Conservation (phyloP, 495 filamentous ascomycete genomes). For the Penicillium cosmopolitanum region DNA sequence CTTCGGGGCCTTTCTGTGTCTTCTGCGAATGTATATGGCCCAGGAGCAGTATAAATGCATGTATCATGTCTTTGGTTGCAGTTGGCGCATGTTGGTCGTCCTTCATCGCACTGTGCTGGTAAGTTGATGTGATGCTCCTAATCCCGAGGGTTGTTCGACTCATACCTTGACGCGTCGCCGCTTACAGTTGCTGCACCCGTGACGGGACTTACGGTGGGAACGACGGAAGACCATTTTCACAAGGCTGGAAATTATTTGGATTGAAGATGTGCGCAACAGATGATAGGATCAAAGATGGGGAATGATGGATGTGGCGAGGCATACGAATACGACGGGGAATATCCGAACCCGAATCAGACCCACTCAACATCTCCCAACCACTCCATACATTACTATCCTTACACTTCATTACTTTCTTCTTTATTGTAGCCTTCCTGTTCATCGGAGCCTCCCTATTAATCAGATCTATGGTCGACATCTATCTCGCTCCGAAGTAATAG, state of each 20-base stretch:
- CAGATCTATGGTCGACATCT: no score
- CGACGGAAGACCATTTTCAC: slow-evolving; percentile 20
- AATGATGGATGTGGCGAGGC: slow-evolving; percentile 9
- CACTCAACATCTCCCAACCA: neutral
- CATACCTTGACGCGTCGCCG: slow-evolving; percentile 32
- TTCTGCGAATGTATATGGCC: slow-evolving; percentile 23
- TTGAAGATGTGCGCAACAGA: neutral
- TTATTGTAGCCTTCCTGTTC: no score
- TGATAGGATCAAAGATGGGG: neutral
- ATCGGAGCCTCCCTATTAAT: no score
- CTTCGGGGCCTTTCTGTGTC: slow-evolving; percentile 5
- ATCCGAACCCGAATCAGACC: neutral
- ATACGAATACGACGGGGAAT: slow-evolving; percentile 18
- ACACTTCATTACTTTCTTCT: no score
- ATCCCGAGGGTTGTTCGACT: neutral
- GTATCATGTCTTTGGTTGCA: slow-evolving; percentile 23
- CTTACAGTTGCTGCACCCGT: slow-evolving; percentile 33
- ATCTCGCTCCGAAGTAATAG: no score
- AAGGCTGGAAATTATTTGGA: neutral
- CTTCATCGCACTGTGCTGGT: slow-evolving; percentile 29
- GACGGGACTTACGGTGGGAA: slow-evolving; percentile 29
- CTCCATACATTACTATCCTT: neutral
- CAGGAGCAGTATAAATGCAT: slow-evolving; percentile 26
- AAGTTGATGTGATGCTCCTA: slow-evolving; percentile 1
- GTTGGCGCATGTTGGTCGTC: slow-evolving; percentile 23